phyloP scores from a whole-genome alignment of 148 eudicot species.

The Rhododendron griersonianum region DNA sequence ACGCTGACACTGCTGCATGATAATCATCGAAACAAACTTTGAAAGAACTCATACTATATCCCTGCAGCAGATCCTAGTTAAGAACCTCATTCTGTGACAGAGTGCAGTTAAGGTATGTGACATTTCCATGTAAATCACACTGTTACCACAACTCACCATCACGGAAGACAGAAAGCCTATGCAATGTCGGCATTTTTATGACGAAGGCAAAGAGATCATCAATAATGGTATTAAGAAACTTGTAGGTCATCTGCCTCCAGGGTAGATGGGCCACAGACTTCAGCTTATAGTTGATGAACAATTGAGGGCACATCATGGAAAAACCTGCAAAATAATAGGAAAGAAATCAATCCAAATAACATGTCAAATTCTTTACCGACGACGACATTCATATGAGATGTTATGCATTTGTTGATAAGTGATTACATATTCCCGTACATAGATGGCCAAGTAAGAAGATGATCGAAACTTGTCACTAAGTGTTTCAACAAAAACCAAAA shows the following conservation, averaged over 20 bases:
- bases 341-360: neutral
- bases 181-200: slow-evolving; percentile 89
- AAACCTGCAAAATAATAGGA: slow-evolving; percentile 54
- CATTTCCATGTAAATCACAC: neutral
- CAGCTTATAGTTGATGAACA: slow-evolving; percentile 93
- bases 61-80: neutral
- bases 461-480: neutral
- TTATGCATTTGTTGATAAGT: neutral
- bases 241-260: slow-evolving; percentile 99
- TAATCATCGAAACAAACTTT: neutral
- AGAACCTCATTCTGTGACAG: slow-evolving; percentile 1
- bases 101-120: neutral
- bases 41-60: neutral
- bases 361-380: neutral
- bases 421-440: neutral
- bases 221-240: slow-evolving; percentile 92
- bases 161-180: slow-evolving; percentile 96
- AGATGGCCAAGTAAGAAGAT: neutral
- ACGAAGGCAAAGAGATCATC: slow-evolving; percentile 99
- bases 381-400: neutral
- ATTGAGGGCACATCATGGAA: slow-evolving; percentile 98
- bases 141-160: slow-evolving; percentile 58
- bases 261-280: slow-evolving; percentile 97
- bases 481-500: neutral
- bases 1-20: neutral